phyloP scores from a whole-genome alignment of 768 basidiomycete genomes.

The Tylopilus rubrobrunneus region DNA sequence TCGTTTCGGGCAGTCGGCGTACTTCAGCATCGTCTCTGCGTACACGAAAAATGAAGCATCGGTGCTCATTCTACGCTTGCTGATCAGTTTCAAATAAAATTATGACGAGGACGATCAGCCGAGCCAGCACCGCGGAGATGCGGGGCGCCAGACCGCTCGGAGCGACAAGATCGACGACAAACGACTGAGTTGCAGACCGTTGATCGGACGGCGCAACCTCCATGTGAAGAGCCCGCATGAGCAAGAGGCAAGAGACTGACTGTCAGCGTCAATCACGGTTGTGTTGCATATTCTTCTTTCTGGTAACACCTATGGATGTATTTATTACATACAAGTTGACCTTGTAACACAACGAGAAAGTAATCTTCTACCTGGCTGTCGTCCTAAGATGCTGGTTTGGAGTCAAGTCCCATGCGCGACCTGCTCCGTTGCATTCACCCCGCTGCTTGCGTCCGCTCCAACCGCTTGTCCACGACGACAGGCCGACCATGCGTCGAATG shows the following conservation, averaged over 20 bases:
- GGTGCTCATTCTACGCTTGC: conserved; percentile 17
- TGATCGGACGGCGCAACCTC: not conserved
- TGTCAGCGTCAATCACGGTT: too few species aligned
- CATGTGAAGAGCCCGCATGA: too few species aligned
- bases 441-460: conserved; percentile 68
- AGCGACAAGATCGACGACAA: conserved; percentile 9
- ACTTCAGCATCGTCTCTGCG: conserved; percentile 13
- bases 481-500: conserved; percentile 45
- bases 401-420: too few species aligned
- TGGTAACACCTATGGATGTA: too few species aligned
- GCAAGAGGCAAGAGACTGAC: too few species aligned
- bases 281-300: too few species aligned
- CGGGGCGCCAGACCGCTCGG: not conserved
- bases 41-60: conserved; percentile 17
- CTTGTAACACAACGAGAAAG: not conserved
- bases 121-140: too few species aligned
- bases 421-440: conserved; percentile 30
- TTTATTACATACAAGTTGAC: too few species aligned
- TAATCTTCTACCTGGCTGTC: not conserved
- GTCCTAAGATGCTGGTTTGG: not conserved
- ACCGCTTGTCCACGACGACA: conserved; percentile 62
- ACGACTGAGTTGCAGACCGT: not conserved
- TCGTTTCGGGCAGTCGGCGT: too few species aligned
- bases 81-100: conserved; percentile 19
- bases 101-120: not conserved